Percentiles rank a stretch among this genome's conserved stretches.
phyloP scores from a whole-genome alignment of 352 stramenopile species.

The Blastocystis sp. region DNA sequence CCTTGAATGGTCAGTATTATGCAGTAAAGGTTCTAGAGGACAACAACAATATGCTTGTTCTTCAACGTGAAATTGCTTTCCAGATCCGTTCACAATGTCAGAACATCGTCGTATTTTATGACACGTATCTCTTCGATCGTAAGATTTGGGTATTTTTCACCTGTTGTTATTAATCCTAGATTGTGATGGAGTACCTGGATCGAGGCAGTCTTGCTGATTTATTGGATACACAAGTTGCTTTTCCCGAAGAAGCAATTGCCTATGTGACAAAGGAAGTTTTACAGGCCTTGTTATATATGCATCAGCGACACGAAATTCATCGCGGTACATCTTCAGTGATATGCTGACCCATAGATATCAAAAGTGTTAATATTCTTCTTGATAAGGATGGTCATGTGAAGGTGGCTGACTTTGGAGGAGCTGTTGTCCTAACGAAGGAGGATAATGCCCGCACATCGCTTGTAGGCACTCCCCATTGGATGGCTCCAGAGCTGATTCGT shows the following conservation, averaged over 20 bases:
- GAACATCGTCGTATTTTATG: conserved; percentile 2
- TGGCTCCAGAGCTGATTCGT: conserved; percentile 56
- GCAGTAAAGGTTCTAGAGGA: conserved; percentile 44
- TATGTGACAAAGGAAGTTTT: conserved; percentile 41
- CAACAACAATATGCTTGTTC: conserved; percentile 1
- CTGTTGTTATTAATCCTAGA: neutral
- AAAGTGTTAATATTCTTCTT: conserved; percentile 53
- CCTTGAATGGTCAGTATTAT: neutral
- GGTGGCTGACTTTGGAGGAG: conserved; percentile 42
- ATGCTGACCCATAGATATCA: conserved; percentile 48
- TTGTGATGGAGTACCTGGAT: conserved; percentile 59
- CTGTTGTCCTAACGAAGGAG: conserved; percentile 44
- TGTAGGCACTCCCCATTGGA: conserved; percentile 50
- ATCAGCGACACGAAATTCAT: conserved; percentile 36
- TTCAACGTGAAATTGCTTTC: conserved; percentile 27
- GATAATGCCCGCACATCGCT: neutral
- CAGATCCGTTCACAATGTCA: conserved; percentile 21
- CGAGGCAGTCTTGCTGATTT: conserved; percentile 25
- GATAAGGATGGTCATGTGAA: conserved; percentile 51
- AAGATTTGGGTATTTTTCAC: neutral
- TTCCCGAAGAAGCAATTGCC: conserved; percentile 58
- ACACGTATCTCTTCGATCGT: conserved; percentile 29
- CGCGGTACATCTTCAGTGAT: neutral
- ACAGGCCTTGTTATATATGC: conserved; percentile 23
- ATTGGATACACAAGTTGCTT: conserved; percentile 55